Conservation (phyloP, 1,139 yeast genomes). For the Geotrichum siamense region DNA sequence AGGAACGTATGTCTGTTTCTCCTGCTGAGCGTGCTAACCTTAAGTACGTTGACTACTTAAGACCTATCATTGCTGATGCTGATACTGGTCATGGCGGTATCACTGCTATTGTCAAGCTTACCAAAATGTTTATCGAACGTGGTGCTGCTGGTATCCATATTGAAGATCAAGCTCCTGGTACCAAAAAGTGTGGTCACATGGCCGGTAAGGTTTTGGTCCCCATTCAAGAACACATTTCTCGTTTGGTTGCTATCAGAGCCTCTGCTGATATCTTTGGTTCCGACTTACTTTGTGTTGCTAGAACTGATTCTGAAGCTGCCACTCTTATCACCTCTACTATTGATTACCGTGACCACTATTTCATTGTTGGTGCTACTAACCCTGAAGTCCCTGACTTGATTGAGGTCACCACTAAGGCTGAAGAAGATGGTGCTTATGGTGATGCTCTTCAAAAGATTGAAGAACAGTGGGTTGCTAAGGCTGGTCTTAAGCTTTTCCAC, state of each 20-base stretch:
- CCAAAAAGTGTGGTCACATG: conserved; percentile 97
- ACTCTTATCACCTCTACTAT: conserved; percentile 89
- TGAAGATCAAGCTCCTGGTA: conserved; percentile 98
- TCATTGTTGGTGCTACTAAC: conserved; percentile 84
- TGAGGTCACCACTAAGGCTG: conserved; percentile 76
- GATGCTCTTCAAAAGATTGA: conserved; percentile 65
- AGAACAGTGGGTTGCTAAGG: conserved; percentile 73
- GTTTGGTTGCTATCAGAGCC: conserved; percentile 90
- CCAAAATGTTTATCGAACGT: conserved; percentile 93
- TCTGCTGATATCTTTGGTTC: conserved; percentile 91
- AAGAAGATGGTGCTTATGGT: conserved; percentile 64
- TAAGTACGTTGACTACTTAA: conserved; percentile 64
- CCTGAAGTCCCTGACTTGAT: conserved; percentile 70
- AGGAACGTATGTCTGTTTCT: conserved; percentile 62
- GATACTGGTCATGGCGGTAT: conserved; percentile 99
- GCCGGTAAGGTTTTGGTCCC: conserved; percentile 98
- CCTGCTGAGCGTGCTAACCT: conserved; percentile 56
- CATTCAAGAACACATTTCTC: conserved; percentile 91
- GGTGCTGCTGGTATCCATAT: conserved; percentile 99
- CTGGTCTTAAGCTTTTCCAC: conserved; percentile 81
- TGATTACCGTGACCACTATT: conserved; percentile 91
- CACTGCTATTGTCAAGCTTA: conserved; percentile 90
- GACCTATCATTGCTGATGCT: conserved; percentile 96
- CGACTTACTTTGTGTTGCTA: conserved; percentile 79
- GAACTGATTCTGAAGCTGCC: conserved; percentile 97